Evolutionary conservation across 2,329 filamentous ascomycete genomes (phyloP), one percentile per base, ranked within the genome.

Genomic region (Didymella keratinophila): DNA sequence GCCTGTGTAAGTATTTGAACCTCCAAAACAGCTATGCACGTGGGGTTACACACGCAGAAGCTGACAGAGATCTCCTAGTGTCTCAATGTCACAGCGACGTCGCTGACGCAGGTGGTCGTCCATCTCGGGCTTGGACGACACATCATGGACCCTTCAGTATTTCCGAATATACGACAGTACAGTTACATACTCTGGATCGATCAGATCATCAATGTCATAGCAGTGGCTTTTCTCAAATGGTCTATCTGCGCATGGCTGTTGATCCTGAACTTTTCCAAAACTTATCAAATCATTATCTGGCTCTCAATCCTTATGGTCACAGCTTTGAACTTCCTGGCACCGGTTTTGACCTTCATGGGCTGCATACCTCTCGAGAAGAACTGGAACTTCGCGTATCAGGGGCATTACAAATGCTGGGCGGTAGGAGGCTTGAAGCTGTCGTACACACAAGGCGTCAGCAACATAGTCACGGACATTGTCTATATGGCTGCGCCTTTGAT

Each of bases 161-260:
- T 61, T 6, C 56, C 63, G 4, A 58, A 62, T 21, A 53, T 71
- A 28, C 20, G 55, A 18, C 46, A 47, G 8, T 71, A 67, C 42
- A 54, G 56, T 11, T 68, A 71, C n/a, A 55, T 51, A 23, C 61
- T 71, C 23, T 71, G 65, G 66, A 61, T 71, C 32, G 48, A 52
- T 12, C 68, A 69, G 42, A 67, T 71, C 41, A 39, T 69, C 50
- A 72, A 74, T 50, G 62, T 72, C 23, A 59, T 71, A 7, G 70
- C 66, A 10, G 64, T 74, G 21, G 68, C 69, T 9, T 64, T 70
- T 23, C 50, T 74, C 14, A 73, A 73, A 47, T 68, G 62, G 63
- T 68, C 69, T 6, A 73, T 73, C 11, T 72, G 71, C 43, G 63
- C 70, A 4, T 73, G 68, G 53, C 60, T 73, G 2, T 45, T 73